Evolutionary conservation across 2,329 filamentous ascomycete genomes (phyloP).

Genomic region (Fusarium haematococcum): DNA sequence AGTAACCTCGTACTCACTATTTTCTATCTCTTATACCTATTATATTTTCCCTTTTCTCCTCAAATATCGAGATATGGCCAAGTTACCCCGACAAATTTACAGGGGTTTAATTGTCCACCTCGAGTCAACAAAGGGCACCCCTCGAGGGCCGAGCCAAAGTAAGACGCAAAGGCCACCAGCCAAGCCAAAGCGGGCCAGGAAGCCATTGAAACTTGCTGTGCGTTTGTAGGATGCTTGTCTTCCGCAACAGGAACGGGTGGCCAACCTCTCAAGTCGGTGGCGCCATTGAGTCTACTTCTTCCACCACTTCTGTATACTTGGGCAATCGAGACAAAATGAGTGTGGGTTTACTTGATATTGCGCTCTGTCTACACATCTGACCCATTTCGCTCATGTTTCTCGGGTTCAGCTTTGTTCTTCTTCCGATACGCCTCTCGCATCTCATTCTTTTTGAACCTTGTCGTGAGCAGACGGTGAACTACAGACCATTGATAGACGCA

Average conservation of each 20-base stretch:
- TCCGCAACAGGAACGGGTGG: no score
- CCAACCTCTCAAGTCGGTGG: no score
- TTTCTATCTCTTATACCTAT: background rate
- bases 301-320: background rate
- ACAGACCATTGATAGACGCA: conserved; percentile 27
- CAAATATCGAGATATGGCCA: background rate
- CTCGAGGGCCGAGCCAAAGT: no score
- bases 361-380: background rate
- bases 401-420: conserved; percentile 13
- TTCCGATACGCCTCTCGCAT: conserved; percentile 23
- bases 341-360: background rate
- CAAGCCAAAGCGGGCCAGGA: no score
- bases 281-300: no score
- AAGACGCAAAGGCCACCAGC: no score
- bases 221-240: no score
- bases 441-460: conserved; percentile 18
- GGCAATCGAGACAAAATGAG: background rate
- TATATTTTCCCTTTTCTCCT: background rate
- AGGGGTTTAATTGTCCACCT: background rate
- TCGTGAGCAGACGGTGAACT: conserved; percentile 16
- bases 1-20: background rate
- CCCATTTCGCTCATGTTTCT: background rate
- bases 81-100: background rate
- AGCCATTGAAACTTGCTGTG: no score
- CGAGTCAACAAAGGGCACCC: background rate